Percentiles rank a stretch among this genome's conserved stretches.
phyloP scores from a whole-genome alignment of 2,329 filamentous ascomycete genomes.

The Pseudocercospora fijiensis region DNA sequence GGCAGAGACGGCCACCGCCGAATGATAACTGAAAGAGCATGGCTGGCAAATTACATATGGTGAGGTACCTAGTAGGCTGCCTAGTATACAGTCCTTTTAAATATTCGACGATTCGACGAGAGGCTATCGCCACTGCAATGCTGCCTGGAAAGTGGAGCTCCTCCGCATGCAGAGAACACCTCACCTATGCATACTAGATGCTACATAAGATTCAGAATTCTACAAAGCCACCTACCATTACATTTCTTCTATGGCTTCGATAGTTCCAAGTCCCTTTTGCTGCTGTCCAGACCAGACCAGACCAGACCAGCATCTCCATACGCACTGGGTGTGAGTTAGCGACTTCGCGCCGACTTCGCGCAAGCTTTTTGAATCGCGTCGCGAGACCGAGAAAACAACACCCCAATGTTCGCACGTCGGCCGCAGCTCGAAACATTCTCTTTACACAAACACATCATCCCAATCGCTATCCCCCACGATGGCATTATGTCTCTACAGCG shows the following conservation, averaged over 20 bases:
- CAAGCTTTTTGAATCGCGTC: not conserved
- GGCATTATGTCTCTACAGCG: slow-evolving; percentile 13
- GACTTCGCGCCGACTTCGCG: not conserved
- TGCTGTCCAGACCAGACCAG: no score
- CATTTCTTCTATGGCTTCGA: not conserved
- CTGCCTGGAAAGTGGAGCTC: not conserved
- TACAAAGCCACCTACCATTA: not conserved
- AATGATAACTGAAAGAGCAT: not conserved
- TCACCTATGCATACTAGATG: not conserved
- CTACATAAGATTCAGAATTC: not conserved
- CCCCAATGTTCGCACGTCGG: slow-evolving; percentile 1
- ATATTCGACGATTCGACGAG: not conserved
- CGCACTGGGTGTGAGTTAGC: not conserved
- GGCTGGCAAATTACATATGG: no score
- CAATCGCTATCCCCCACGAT: slow-evolving; percentile 10
- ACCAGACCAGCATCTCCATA: not conserved
- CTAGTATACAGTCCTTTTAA: no score
- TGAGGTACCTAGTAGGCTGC: no score
- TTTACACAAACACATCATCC: not conserved
- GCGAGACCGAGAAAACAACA: not conserved
- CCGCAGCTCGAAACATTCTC: not conserved
- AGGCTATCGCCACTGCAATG: not conserved
- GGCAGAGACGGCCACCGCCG: no score
- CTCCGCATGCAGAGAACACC: not conserved
- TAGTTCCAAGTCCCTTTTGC: not conserved